Conservation (phyloP, 306 rosid genomes). For the Quercus agrifolia region DNA sequence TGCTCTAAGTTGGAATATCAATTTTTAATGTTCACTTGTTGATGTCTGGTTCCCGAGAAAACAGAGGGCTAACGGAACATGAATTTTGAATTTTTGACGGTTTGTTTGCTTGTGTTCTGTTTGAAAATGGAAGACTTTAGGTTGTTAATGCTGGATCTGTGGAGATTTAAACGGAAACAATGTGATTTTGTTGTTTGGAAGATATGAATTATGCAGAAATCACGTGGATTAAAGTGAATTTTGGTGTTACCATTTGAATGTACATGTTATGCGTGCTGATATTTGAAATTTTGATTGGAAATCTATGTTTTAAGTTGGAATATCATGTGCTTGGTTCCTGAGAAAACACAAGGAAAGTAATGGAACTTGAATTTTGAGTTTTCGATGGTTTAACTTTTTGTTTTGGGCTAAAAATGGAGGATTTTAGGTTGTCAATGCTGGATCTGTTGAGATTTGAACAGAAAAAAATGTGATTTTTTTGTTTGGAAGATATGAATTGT, state of each 20-base stretch:
- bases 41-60: background rate
- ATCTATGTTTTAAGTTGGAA: background rate
- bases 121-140: background rate
- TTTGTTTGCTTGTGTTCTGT: background rate
- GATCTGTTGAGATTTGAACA: slow-evolving; percentile 8
- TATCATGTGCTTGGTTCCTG: too few relatives aligned
- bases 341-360: background rate
- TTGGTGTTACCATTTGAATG: background rate
- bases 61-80: background rate
- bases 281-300: background rate
- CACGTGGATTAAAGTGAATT: background rate
- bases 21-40: too few relatives aligned
- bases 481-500: background rate
- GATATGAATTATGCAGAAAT: background rate
- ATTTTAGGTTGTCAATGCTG: background rate
- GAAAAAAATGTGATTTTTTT: background rate
- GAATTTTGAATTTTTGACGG: background rate
- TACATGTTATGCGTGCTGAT: background rate
- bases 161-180: background rate
- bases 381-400: background rate
- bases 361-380: background rate
- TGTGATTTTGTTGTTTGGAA: background rate
- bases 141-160: slow-evolving; percentile 4
- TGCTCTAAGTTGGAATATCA: background rate
- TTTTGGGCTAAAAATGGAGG: background rate